phyloP scores from a whole-genome alignment of 352 stramenopile genomes.

The Thraustochytrium sp. region DNA sequence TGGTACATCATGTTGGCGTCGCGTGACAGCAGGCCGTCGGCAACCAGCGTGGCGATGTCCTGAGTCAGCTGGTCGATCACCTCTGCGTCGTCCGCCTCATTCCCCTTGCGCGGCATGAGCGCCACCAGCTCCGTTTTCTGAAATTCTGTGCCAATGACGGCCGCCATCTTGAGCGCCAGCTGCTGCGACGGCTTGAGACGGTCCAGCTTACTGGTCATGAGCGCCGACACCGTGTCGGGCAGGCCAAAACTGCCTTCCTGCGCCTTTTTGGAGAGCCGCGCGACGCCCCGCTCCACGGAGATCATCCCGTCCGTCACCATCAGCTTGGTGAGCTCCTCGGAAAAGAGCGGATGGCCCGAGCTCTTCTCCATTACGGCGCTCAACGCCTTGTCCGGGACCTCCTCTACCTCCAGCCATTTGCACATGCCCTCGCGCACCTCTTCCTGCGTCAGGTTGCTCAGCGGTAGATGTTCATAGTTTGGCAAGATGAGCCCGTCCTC shows the following conservation, averaged over 20 bases:
- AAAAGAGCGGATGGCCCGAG: constrained; percentile 28
- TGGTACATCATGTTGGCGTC: constrained; percentile 22
- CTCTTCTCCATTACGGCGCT: constrained; percentile 40
- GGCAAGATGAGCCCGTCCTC: background rate
- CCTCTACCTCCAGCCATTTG: constrained; percentile 28
- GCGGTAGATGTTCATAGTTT: background rate
- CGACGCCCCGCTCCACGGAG: background rate
- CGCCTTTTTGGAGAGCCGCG: constrained; percentile 26
- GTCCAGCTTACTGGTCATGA: constrained; percentile 44
- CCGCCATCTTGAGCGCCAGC: constrained; percentile 27
- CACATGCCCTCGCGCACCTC: constrained; percentile 35
- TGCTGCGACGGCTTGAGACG: constrained; percentile 29
- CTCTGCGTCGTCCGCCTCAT: background rate
- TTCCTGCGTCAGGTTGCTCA: background rate
- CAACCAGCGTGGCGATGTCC: constrained; percentile 5
- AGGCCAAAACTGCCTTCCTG: constrained; percentile 34
- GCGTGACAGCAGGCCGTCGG: background rate
- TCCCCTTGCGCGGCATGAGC: background rate
- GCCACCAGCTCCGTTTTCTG: constrained; percentile 17
- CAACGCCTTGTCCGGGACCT: constrained; percentile 32
- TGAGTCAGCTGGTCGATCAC: background rate
- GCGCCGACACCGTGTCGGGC: constrained; percentile 34
- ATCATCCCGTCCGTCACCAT: constrained; percentile 35
- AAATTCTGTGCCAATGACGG: constrained; percentile 37
- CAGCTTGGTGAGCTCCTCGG: constrained; percentile 36